Evolutionary conservation across 2,329 filamentous ascomycete genomes (phyloP).

Genomic region (Xylogone sp.): DNA sequence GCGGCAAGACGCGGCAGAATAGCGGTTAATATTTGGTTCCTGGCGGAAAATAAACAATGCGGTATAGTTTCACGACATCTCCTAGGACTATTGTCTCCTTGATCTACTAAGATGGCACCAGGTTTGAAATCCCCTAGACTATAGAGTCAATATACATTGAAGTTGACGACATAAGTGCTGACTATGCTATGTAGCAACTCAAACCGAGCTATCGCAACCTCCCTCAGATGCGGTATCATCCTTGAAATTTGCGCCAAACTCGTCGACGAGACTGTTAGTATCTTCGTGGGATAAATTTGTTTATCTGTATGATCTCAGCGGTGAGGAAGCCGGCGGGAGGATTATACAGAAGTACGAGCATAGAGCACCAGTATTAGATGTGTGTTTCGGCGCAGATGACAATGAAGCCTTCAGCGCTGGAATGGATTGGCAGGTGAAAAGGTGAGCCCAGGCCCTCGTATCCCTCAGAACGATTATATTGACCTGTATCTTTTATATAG

Average conservation of each 20-base stretch:
- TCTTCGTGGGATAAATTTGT: constrained; percentile 93
- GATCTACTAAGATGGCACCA: constrained; percentile 33
- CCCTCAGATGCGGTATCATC: constrained; percentile 86
- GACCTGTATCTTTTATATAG: constrained; percentile 30
- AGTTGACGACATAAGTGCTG: constrained; percentile 1
- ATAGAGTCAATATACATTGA: neutral
- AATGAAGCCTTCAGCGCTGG: constrained; percentile 82
- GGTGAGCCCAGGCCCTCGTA: constrained; percentile 37
- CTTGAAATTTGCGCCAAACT: constrained; percentile 76
- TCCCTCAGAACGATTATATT: no score
- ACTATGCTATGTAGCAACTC: constrained; percentile 47
- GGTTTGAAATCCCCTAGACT: constrained; percentile 27
- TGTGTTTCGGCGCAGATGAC: constrained; percentile 83
- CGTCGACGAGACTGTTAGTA: constrained; percentile 75
- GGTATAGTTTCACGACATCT: neutral
- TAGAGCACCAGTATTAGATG: constrained; percentile 81
- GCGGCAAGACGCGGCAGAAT: constrained; percentile 29
- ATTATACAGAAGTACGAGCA: constrained; percentile 74
- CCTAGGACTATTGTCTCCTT: neutral
- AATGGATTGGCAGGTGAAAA: constrained; percentile 81
- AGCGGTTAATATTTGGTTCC: constrained; percentile 13
- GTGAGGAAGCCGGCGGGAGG: constrained; percentile 48
- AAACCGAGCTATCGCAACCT: constrained; percentile 79
- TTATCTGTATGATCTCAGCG: constrained; percentile 77
- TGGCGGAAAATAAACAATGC: no score